These are phyloP conservation scores for Salvia splendens DNA, from an alignment of 257 asterid genomes.

Conservation along the genomic window DNA sequence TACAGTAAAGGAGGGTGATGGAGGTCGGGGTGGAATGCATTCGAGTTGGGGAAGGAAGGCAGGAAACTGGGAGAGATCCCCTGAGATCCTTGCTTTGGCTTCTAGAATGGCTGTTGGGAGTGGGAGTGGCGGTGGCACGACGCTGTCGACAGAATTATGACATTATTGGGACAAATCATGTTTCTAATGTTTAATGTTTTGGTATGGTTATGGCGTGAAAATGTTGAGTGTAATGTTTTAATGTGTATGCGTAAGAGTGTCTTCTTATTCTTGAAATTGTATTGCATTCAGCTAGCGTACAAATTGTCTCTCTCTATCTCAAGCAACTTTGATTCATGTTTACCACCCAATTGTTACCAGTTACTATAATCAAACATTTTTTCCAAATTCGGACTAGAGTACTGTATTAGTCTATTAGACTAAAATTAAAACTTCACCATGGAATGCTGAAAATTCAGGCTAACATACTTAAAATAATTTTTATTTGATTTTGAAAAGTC, in stretches of 20 bases:
- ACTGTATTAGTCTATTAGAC: no score
- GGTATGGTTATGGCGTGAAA: constrained; percentile 19
- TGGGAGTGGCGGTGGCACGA: constrained; percentile 58
- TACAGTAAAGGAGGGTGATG: constrained; percentile 80
- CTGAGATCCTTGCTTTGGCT: constrained; percentile 90
- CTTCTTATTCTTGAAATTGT: constrained; percentile 32
- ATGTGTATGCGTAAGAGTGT: constrained; percentile 34
- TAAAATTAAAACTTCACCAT: no score
- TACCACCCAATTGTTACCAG: no score
- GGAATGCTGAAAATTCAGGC: no score
- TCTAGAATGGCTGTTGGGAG: constrained; percentile 59
- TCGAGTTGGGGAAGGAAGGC: constrained; percentile 96
- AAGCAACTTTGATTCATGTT: no score
- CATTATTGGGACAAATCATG: constrained; percentile 17
- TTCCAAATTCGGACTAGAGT: no score
- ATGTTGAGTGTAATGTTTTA: constrained; percentile 33
- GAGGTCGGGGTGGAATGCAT: constrained; percentile 75
- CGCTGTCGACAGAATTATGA: constrained; percentile 41
- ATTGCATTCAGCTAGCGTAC: no score
- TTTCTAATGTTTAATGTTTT: constrained; percentile 1
- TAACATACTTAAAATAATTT: no score
- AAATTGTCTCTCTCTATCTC: no score
- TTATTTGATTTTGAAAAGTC: no score
- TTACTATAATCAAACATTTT: no score
- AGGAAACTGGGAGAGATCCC: constrained; percentile 99